Conservation (phyloP, 139 green algal species). For the Desmodesmus armatus region DNA sequence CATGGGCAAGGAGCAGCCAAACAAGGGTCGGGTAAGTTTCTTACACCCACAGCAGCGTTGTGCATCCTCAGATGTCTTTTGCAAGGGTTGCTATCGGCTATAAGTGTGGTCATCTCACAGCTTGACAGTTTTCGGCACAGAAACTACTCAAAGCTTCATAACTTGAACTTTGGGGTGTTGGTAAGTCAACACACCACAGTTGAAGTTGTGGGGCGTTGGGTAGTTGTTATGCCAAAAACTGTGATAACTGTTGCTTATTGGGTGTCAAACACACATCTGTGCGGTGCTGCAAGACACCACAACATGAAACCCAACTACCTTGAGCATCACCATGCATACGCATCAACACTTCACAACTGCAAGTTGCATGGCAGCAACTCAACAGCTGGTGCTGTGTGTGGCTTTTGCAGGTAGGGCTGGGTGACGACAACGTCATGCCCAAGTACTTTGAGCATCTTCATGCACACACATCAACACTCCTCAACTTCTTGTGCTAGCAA, state of each 20-base stretch:
- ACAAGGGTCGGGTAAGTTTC: constrained; percentile 37
- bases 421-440: constrained; percentile 85
- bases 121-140: too few species aligned
- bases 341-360: too few species aligned
- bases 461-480: too few species aligned
- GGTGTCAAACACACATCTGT: not conserved
- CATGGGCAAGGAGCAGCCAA: constrained; percentile 89
- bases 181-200: not conserved
- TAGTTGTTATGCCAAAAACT: too few species aligned
- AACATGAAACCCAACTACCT: not conserved
- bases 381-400: constrained; percentile 27
- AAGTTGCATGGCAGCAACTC: not conserved
- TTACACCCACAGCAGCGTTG: not conserved
- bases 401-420: constrained; percentile 73
- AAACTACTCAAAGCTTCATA: too few species aligned
- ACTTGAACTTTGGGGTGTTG: too few species aligned
- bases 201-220: too few species aligned
- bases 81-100: too few species aligned
- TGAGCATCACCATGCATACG: too few species aligned
- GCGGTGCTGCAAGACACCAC: not conserved
- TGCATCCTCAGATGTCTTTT: too few species aligned
- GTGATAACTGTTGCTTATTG: not conserved
- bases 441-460: constrained; percentile 99
- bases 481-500: too few species aligned
- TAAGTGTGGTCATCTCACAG: too few species aligned